Conservation (phyloP, 805 yeast species). For the Saccharomyces eubayanus region DNA sequence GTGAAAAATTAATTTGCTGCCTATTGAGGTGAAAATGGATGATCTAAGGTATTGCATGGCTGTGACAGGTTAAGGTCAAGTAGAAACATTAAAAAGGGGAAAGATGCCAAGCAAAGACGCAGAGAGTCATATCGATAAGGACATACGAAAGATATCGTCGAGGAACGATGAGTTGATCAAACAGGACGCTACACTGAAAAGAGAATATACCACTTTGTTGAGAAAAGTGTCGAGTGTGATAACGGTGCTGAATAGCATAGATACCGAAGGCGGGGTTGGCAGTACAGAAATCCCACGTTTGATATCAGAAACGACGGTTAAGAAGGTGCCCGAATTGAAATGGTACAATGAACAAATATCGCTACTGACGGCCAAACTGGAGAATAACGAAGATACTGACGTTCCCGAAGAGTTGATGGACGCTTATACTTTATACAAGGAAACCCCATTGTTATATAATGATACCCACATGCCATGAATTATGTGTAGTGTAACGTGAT, state of each 20-base stretch:
- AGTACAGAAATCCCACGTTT: conserved; percentile 5
- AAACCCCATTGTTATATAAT: conserved; percentile 25
- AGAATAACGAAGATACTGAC: conserved; percentile 6
- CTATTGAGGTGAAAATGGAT: background rate
- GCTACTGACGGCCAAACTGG: conserved; percentile 3
- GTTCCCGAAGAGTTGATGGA: conserved; percentile 23
- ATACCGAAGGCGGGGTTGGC: conserved; percentile 2
- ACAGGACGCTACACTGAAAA: conserved; percentile 24
- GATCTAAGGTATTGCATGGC: background rate
- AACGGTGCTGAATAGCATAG: conserved; percentile 10
- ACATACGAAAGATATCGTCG: conserved; percentile 10
- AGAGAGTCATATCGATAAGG: conserved; percentile 4
- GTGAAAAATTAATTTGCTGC: background rate
- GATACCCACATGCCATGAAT: conserved; percentile 7
- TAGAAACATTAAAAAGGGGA: background rate
- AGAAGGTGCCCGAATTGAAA: conserved; percentile 19
- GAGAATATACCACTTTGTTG: conserved; percentile 27
- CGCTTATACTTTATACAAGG: conserved; percentile 22
- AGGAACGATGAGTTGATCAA: conserved; percentile 27
- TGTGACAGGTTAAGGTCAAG: background rate
- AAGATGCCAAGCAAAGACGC: background rate
- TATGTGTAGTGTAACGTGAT: background rate
- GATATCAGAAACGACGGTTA: conserved; percentile 12
- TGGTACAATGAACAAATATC: conserved; percentile 24
- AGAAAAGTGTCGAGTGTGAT: conserved; percentile 25